phyloP scores from a whole-genome alignment of 2,329 filamentous ascomycete genomes.

The Penicillium concentricum region DNA sequence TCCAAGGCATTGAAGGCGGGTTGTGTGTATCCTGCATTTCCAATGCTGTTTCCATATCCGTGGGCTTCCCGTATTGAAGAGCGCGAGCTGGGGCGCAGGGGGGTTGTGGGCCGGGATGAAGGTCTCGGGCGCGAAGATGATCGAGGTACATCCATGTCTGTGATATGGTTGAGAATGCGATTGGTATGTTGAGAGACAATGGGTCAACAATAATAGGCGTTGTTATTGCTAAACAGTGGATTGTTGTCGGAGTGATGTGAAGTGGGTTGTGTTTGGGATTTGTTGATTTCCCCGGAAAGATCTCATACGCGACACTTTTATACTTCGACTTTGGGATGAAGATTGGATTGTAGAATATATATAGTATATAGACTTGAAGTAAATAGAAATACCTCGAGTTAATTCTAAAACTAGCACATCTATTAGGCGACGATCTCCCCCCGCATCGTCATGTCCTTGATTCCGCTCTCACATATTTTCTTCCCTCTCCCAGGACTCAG shows the following conservation, averaged over 20 bases:
- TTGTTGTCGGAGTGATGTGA: background rate
- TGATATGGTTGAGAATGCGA: background rate
- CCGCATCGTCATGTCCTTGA: constrained; percentile 9
- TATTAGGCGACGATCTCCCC: constrained; percentile 3
- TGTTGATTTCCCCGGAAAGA: constrained; percentile 2
- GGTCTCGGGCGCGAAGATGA: constrained; percentile 63
- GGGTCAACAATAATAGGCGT: background rate
- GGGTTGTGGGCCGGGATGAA: constrained; percentile 80
- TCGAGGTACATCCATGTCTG: constrained; percentile 38
- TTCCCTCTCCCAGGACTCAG: background rate
- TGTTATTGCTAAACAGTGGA: background rate
- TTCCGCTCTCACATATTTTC: constrained; percentile 1
- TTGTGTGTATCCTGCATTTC: constrained; percentile 43
- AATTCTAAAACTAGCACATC: background rate
- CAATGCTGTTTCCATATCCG: constrained; percentile 46
- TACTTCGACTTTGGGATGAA: background rate
- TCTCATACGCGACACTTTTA: background rate
- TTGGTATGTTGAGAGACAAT: background rate
- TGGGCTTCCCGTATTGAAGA: constrained; percentile 81
- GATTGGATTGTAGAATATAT: background rate
- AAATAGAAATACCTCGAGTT: background rate
- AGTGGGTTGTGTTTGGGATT: background rate
- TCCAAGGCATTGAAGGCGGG: constrained; percentile 77
- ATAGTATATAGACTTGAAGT: background rate
- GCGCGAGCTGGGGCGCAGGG: constrained; percentile 83